Percentiles rank a stretch among this genome's conserved stretches.
These are phyloP conservation scores for Metschnikowia aberdeeniae DNA, from an alignment of 805 yeast genomes.

Conservation along the genomic window DNA sequence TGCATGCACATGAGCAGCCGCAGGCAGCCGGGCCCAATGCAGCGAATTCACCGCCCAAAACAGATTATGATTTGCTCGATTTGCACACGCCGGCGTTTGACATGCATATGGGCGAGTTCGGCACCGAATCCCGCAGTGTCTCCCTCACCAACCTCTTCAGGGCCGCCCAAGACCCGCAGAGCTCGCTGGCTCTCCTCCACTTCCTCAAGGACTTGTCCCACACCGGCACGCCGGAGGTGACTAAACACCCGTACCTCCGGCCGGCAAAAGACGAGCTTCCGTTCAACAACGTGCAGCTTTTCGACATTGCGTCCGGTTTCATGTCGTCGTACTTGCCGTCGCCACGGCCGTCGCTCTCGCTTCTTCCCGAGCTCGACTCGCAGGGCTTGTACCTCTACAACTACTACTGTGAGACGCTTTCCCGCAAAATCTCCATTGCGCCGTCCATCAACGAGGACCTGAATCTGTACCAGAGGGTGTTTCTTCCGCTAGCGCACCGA, in stretches of 20 bases:
- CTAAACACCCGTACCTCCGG: too few species aligned
- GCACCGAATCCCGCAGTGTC: neutral
- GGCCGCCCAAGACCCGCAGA: neutral
- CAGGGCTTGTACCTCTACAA: slow-evolving; percentile 36
- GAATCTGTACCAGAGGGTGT: slow-evolving; percentile 48
- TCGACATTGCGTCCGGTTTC: slow-evolving; percentile 14
- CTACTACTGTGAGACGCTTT: slow-evolving; percentile 45
- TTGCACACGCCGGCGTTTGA: neutral
- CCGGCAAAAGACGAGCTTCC: neutral
- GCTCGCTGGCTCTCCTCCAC: slow-evolving; percentile 21
- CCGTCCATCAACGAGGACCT: slow-evolving; percentile 42
- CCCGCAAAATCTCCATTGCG: slow-evolving; percentile 43
- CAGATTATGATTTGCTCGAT: too few species aligned
- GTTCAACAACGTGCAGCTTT: neutral
- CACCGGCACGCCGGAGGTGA: neutral
- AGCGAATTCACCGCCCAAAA: too few species aligned
- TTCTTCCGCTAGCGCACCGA: slow-evolving; percentile 51
- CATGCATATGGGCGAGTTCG: neutral
- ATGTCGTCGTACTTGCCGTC: slow-evolving; percentile 24
- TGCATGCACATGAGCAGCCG: too few species aligned
- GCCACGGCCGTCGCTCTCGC: slow-evolving; percentile 22
- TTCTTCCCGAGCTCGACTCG: slow-evolving; percentile 15
- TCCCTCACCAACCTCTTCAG: neutral
- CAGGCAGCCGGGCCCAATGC: too few species aligned
- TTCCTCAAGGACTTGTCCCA: slow-evolving; percentile 24